phyloP scores from a whole-genome alignment of 139 green algal species.

The Pleodorina starrii region DNA sequence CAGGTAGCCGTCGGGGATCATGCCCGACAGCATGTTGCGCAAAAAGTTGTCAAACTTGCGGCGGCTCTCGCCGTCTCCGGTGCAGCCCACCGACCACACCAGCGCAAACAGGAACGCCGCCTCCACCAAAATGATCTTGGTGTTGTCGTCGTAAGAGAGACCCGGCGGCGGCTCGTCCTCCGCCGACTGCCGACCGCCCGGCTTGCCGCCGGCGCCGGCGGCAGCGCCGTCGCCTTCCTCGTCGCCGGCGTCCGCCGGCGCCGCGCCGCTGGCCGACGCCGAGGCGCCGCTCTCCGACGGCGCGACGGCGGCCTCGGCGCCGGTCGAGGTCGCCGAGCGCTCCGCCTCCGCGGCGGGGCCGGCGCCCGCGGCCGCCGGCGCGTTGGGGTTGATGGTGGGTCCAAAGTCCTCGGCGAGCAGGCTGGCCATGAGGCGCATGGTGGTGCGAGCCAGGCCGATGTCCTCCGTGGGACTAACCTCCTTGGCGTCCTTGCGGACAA shows the following conservation, averaged over 20 bases:
- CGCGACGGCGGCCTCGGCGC: too few species aligned
- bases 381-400: neutral
- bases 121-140: slow-evolving; percentile 70
- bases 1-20: slow-evolving; percentile 45
- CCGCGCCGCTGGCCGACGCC: neutral
- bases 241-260: neutral
- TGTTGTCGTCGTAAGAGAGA: slow-evolving; percentile 64
- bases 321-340: neutral
- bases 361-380: neutral
- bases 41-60: slow-evolving; percentile 77
- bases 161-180: neutral
- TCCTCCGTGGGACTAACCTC: slow-evolving; percentile 82
- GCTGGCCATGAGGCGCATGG: slow-evolving; percentile 72
- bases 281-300: neutral
- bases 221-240: too few species aligned
- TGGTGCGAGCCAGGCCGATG: slow-evolving; percentile 62
- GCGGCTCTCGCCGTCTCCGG: slow-evolving; percentile 68
- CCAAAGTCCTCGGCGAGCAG: slow-evolving; percentile 69
- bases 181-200: neutral
- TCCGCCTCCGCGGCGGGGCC: neutral
- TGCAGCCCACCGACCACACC: slow-evolving; percentile 77
- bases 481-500: slow-evolving; percentile 77
- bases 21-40: slow-evolving; percentile 40
- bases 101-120: slow-evolving; percentile 76
- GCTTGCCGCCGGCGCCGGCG: too few species aligned